Base-by-base conservation (phyloP, 257 asterid genomes). In the Datura wrightii region DNA sequence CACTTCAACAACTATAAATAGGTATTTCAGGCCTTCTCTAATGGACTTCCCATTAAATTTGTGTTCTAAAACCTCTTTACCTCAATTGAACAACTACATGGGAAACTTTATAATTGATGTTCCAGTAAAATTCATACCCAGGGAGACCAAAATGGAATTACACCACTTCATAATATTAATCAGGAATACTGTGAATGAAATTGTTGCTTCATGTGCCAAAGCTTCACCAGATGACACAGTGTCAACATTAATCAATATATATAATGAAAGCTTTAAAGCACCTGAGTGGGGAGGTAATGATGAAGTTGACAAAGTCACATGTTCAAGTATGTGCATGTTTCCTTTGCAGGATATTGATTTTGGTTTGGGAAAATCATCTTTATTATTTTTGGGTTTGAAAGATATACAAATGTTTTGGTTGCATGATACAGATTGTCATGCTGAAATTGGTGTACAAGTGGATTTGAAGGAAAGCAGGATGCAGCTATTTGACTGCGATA, bases 311-410 rank as follows among this genome's bases (percentile, higher is more conserved):
- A 3, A 24, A 10, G 36, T 72, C 2, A 1, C 39, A 0, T 59
- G 60, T 15, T 8, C 67, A 37, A 78, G 86, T 62, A 0, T 65
- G 6, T 34, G 86, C 67, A 76, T 65, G 52, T 84, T 84, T 14
- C 79, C 84, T 24, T 0, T 84, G 55, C 80, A 67, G 5, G 83
- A 60, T 24, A n/a, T 7, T 19, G 79, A 78, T 79, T 78, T 78
- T 80, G 87, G 84, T 37, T 84, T 78, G 80, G 87, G 87, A 0
- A 84, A 84, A 48, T 84, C 84, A 13, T 39, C 82, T 0, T 54
- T 63, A 4, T 0, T 10, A 1, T 65, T 11, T 31, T 65, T 65
- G 11, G 44, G 72, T 8, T 5, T 34, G n/a, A 65, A 65, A 34
- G 44, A 65, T 34, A 65, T 2, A 9, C 9, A 31, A 10, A 34